Base-by-base conservation (phyloP, 1,284 basidiomycete genomes). In the Pseudozyma pruni region DNA sequence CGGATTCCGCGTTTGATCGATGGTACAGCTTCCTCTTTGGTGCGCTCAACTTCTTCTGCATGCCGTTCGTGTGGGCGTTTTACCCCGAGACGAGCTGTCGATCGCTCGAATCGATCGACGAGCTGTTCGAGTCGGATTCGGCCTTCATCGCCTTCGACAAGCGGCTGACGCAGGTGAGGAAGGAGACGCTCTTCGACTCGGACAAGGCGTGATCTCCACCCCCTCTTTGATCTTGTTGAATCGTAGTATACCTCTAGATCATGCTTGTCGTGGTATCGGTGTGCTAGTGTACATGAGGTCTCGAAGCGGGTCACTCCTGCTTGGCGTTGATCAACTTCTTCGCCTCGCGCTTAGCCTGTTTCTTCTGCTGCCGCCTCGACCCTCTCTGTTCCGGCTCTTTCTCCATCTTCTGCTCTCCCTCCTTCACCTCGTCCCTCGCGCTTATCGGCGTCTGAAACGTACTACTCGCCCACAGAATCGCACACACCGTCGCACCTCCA, bases 11-110 rank as follows among this genome's bases (percentile, higher is more conserved):
- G 11, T 20, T 31, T 23, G 5, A n/a, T 16, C 33, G 19, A 33
- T 13, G 17, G 14, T 22, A 38, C 31, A 57, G 55, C 44, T 60
- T 53, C 52, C 27, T 67, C 39, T 60, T 67, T 35, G 63, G 56
- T 11, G 57, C 57, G 11, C 52, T 60, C 29, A 56, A 67, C 34
- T 55, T 67, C 35, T 67, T 67, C 42, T 67, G 63, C 32, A 50
- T 60, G 42, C 63, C 51, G 1, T 67, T 67, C 17, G 39, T 60
- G 3, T 67, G 57, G 52, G 52, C 51, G 2, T 60, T 67, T 38
- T 67, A 60, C 29, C 57, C 57, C 6, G 63, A 67, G 40, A 67
- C 57, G 17, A 66, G 62, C 34, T 66, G 62, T 17, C 9, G 62
- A 22, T 66, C 45, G 31, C 46, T 66, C 10, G 62, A 67, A 33